Base-by-base conservation (phyloP, 306 rosid species). In the Betula pendula region DNA sequence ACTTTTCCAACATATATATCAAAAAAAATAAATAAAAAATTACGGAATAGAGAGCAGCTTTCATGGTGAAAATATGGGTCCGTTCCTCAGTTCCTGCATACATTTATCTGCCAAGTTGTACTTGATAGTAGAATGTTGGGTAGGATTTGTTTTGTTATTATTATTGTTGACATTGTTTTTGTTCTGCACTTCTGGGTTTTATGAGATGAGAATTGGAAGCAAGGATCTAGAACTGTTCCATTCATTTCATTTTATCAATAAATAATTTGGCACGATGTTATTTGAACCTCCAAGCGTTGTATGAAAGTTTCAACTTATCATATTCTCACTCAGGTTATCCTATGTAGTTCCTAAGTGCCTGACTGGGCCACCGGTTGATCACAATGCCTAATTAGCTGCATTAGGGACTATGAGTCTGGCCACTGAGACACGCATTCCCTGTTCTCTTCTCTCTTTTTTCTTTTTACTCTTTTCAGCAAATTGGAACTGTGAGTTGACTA, bases 81-180 rank as follows among this genome's bases (percentile, higher is more conserved):
- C 82, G 43, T 67, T 67, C 58, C 58, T 55, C 22, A 16, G 8
- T 51, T 51, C 56, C 74, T 70, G 78, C 68, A 22, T 60, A 42
- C 58, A 74, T 77, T 56, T 65, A 50, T 81, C 44, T 60, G 68
- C 75, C 15, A 13, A 63, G 53, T 68, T 73, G 65, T 81, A 47
- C 15, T 73, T 35, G 60, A 51, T 35, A 49, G 73, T 43, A 48
- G 75, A 78, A 50, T 71, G 83, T 50, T 27, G 31, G 65, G 63
- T 45, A 55, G 60, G 38, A 31, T 60, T 14, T 60, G 35, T 38
- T 27, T 65, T 66, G 51, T 70, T 48, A 67, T 81, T 27, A 19
- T 76, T 24, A 43, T 65, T 84, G 69, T 78, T 81, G 76, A 48
- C 58, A 38, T 58, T 79, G 24, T 63, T 56, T 56, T 25, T 19